These are phyloP conservation scores for Kazachstania taianensis DNA, from an alignment of 805 yeast species.

Conservation along the genomic window DNA sequence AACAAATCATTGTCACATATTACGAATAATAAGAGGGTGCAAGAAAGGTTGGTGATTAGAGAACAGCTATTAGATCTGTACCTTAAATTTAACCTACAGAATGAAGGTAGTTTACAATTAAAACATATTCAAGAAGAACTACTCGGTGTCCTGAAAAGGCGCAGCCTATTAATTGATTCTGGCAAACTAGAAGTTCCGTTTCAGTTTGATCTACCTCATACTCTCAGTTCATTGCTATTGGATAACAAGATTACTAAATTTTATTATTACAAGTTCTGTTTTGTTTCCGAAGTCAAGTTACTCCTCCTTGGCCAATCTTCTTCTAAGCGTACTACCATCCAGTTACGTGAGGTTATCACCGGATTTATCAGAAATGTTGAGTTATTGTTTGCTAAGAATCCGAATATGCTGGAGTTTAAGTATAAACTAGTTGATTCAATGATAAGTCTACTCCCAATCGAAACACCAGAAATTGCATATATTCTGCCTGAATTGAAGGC, in stretches of 20 bases:
- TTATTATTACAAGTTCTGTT: constrained; percentile 16
- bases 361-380: constrained; percentile 12
- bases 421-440: constrained; percentile 12
- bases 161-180: constrained; percentile 4
- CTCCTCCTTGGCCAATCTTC: constrained; percentile 8
- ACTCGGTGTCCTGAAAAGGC: constrained; percentile 1
- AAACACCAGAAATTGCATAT: constrained; percentile 3
- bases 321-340: constrained; percentile 4
- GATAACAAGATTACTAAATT: constrained; percentile 14
- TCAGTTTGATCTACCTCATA: constrained; percentile 4
- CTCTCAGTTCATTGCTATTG: constrained; percentile 10
- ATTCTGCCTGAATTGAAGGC: constrained; percentile 28
- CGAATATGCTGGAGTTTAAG: constrained; percentile 17
- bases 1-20: constrained; percentile 5
- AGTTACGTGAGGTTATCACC: constrained; percentile 10
- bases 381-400: constrained; percentile 7
- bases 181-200: constrained; percentile 21
- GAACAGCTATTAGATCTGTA: constrained; percentile 22
- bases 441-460: constrained; percentile 6
- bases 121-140: constrained; percentile 10
- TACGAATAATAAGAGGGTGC: constrained; percentile 4
- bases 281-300: constrained; percentile 16
- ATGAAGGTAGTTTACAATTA: constrained; percentile 20
- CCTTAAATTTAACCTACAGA: constrained; percentile 19
- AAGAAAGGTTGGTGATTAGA: constrained; percentile 11